Base-by-base conservation (phyloP, 495 filamentous ascomycete species). In the Penicillium mononematosum region DNA sequence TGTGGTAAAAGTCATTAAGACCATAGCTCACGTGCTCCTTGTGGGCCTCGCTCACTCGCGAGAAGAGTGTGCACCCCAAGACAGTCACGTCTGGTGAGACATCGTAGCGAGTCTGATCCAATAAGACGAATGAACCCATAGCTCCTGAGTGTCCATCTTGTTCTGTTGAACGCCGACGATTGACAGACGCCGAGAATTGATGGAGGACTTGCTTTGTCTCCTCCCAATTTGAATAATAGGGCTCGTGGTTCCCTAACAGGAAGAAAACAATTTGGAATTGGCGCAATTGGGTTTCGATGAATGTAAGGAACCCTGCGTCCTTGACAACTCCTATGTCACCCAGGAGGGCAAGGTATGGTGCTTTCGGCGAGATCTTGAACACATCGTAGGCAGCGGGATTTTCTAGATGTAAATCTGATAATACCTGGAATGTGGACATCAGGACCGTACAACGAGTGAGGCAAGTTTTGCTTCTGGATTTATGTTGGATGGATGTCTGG, bases 361-460 rank as follows among this genome's bases (percentile, higher is more conserved):
- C 76, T 46, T 67, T 61, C 7, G 77, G 72, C 0, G 50, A 41
- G 29, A 83, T 75, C 2, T 74, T 54, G 52, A 80, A 84, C 11
- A 67, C 27, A 53, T 78, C 72, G 61, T 85, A 85, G 20, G 70
- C 62, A 24, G 65, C 55, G 0, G 73, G 69, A 11, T 55, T 67
- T 55, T 86, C 81, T 0, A 86, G 66, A 58, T 85, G 83, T 3
- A 86, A 72, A 63, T 86, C 83, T 0, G 82, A 85, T 27, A 83
- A 49, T 25, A 85, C 77, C 56, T 86, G 84, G 49, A 86, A 55
- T 41, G 38, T 34, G 39, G 55, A 58, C 65, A 68, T 66, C n/a
- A 24, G 8, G 29, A 48, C 14, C 1, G 8, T 31, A 32, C 31
- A n/a, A 32, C 8, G 45, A 39, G n/a, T 39, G 36, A n/a, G 36